Conservation (phyloP, 2,329 filamentous ascomycete species). For the Monilinia polystroma region DNA sequence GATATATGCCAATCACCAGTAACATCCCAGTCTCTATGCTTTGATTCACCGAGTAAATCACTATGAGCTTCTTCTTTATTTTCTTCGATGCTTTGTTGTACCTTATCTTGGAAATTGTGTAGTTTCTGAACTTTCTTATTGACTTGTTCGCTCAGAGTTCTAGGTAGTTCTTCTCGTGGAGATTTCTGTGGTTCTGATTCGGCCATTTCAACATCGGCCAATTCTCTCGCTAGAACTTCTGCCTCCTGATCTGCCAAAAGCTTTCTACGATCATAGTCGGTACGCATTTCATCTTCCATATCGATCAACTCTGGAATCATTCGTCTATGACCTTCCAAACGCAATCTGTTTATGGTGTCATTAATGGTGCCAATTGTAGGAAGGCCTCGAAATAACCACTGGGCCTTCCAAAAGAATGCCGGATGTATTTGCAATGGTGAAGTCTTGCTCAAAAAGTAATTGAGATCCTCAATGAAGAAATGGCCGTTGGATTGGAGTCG, state of each 20-base stretch:
- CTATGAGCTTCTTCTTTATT: neutral
- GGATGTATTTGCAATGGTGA: neutral
- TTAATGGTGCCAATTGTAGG: neutral
- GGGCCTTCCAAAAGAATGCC: neutral
- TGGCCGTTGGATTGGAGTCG: neutral
- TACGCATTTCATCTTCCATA: neutral
- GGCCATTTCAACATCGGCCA: neutral
- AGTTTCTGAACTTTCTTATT: too few species aligned
- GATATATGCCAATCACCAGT: conserved; percentile 13
- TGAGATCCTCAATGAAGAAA: neutral
- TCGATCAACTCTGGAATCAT: neutral
- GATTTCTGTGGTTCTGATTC: neutral
- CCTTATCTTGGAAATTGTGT: neutral
- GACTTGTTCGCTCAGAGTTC: neutral
- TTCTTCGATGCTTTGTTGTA: neutral
- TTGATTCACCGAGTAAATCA: neutral
- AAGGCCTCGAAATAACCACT: neutral
- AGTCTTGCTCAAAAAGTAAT: neutral
- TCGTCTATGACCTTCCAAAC: neutral
- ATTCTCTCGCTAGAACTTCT: neutral
- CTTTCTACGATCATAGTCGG: neutral
- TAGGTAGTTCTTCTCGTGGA: neutral
- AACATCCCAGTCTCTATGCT: neutral
- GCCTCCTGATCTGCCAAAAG: neutral
- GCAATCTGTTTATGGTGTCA: neutral